A percentile compares a stretch with the other conserved stretches of the same genome.
These are phyloP conservation scores for Arthrobotrys megalospora DNA, from an alignment of 2,329 filamentous ascomycete species.

Conservation along the genomic window DNA sequence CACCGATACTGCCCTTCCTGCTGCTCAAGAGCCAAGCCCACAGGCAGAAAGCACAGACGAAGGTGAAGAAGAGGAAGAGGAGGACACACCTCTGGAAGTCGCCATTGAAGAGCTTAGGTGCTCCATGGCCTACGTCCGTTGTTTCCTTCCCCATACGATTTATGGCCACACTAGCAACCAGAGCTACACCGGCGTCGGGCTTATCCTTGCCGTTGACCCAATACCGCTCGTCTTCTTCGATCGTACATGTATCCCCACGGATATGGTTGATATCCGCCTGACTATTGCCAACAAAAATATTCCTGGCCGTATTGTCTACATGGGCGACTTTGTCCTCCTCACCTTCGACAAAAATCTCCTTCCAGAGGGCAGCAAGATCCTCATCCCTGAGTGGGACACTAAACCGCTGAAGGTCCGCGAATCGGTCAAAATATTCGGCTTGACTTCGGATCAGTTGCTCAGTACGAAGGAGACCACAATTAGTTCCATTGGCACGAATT, in stretches of 20 bases:
- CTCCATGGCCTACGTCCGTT: constrained; percentile 64
- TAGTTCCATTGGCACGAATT: constrained; percentile 64
- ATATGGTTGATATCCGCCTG: constrained; percentile 65
- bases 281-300: constrained; percentile 65
- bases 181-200: constrained; percentile 64
- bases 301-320: constrained; percentile 64
- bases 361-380: constrained; percentile 62
- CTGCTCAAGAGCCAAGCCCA: constrained; percentile 30
- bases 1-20: background rate
- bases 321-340: constrained; percentile 64
- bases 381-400: constrained; percentile 64
- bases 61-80: constrained; percentile 47
- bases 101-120: constrained; percentile 64
- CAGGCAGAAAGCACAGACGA: constrained; percentile 18
- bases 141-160: constrained; percentile 64
- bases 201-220: constrained; percentile 64
- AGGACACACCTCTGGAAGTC: constrained; percentile 62
- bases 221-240: constrained; percentile 65
- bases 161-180: constrained; percentile 64
- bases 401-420: constrained; percentile 64
- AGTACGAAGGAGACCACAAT: constrained; percentile 65
- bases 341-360: constrained; percentile 64
- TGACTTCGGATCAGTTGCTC: constrained; percentile 64
- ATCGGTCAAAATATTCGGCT: constrained; percentile 64
- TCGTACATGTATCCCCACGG: constrained; percentile 64